Evolutionary conservation across 2,329 filamentous ascomycete species (phyloP).

Genomic region (Colletotrichum tamarilloi): DNA sequence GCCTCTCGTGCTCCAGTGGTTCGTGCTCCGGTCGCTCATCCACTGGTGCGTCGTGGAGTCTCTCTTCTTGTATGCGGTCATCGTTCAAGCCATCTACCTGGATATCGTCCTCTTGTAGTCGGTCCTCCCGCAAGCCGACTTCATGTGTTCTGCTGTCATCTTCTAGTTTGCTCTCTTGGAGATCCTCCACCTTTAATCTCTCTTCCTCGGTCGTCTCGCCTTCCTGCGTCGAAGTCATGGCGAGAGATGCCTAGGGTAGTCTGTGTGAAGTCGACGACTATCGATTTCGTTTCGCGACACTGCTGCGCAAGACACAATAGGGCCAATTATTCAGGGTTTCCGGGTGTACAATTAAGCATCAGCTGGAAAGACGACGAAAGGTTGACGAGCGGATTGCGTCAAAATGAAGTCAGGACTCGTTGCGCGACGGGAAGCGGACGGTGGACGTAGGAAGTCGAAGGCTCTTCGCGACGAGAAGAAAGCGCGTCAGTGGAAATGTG

Average conservation of each 20-base stretch:
- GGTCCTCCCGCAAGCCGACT: background rate
- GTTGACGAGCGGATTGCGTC: background rate
- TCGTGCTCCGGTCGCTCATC: background rate
- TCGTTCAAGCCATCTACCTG: background rate
- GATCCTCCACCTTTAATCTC: conserved; percentile 12
- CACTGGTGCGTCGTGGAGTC: background rate
- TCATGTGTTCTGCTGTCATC: background rate
- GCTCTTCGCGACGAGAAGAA: background rate
- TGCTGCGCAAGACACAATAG: background rate
- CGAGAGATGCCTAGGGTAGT: background rate
- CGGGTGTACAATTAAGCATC: background rate
- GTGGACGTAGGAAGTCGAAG: background rate
- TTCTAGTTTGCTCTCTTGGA: conserved; percentile 12
- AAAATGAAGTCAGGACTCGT: background rate
- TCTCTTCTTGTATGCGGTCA: conserved; percentile 2
- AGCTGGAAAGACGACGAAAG: background rate
- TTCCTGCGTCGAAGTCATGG: conserved; percentile 28
- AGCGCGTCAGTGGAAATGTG: background rate
- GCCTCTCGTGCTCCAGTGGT: background rate
- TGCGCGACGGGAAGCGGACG: background rate
- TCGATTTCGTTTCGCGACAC: background rate
- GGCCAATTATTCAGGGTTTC: background rate
- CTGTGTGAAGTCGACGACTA: background rate
- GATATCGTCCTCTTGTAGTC: background rate
- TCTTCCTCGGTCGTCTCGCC: conserved; percentile 24